phyloP scores from a whole-genome alignment of 139 green algal species.

The Volvox africanus region DNA sequence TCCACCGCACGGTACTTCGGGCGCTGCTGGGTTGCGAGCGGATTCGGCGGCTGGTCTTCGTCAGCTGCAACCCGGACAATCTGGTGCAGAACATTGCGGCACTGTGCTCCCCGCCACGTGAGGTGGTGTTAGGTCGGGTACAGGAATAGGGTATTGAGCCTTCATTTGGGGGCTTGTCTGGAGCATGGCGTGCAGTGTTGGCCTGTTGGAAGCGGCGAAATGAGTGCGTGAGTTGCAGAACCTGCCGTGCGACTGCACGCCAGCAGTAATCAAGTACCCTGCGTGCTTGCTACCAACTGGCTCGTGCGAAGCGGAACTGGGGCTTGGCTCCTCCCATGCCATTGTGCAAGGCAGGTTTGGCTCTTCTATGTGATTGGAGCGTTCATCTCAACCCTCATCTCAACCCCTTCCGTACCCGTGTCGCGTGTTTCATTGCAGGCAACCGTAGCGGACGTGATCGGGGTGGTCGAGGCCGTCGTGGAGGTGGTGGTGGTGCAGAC shows the following conservation, averaged over 20 bases:
- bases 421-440: background rate
- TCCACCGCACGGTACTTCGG: constrained; percentile 59
- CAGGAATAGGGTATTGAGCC: background rate
- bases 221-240: too few species aligned
- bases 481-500: background rate
- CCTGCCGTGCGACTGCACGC: too few species aligned
- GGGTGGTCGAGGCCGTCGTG: background rate
- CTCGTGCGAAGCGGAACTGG: background rate
- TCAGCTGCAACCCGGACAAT: constrained; percentile 83
- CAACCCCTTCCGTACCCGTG: too few species aligned
- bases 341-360: too few species aligned
- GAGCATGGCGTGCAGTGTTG: too few species aligned
- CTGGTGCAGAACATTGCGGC: constrained; percentile 66
- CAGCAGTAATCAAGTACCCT: too few species aligned
- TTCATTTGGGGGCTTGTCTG: too few species aligned
- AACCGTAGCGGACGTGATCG: constrained; percentile 10
- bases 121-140: background rate
- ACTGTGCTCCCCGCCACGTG: constrained; percentile 55
- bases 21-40: constrained; percentile 57
- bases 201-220: too few species aligned
- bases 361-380: too few species aligned
- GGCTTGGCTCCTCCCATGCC: too few species aligned
- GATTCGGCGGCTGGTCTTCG: constrained; percentile 84
- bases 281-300: too few species aligned
- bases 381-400: too few species aligned